These are phyloP conservation scores for Lavandula angustifolia DNA, from an alignment of 257 asterid genomes.

Conservation along the genomic window DNA sequence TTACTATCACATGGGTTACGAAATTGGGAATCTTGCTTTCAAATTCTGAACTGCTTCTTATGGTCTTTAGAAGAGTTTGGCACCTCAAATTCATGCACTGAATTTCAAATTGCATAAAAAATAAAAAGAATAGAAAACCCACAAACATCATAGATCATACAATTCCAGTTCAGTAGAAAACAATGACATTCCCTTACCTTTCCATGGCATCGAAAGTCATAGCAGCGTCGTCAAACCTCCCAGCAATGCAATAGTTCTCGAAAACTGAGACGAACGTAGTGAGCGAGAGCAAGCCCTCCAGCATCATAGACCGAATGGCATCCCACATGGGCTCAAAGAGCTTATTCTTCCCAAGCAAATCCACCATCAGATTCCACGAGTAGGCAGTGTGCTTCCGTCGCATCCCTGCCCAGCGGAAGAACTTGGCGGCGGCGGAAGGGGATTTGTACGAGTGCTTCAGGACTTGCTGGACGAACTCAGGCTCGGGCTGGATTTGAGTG, in stretches of 20 bases:
- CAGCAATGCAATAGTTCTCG: conserved; percentile 59
- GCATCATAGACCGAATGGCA: conserved; percentile 70
- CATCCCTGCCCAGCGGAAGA: conserved; percentile 70
- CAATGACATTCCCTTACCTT: conserved; percentile 36
- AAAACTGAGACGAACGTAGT: conserved; percentile 67
- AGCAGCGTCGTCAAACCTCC: conserved; percentile 61
- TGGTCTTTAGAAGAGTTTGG: conserved; percentile 2
- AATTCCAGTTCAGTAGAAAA: background rate
- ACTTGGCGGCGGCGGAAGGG: conserved; percentile 59
- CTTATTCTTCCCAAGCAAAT: conserved; percentile 67
- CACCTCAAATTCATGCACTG: background rate
- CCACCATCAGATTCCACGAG: conserved; percentile 76
- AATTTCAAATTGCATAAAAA: conserved; percentile 15
- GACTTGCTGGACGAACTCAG: conserved; percentile 55
- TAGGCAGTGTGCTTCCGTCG: conserved; percentile 43
- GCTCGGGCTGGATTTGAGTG: conserved; percentile 47
- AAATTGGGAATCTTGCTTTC: background rate
- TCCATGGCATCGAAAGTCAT: conserved; percentile 71
- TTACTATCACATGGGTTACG: background rate
- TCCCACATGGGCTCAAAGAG: conserved; percentile 82
- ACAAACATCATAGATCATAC: background rate
- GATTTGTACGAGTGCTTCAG: conserved; percentile 51
- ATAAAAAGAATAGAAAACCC: background rate
- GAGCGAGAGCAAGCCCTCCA: conserved; percentile 57
- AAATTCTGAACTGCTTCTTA: background rate